These are phyloP conservation scores for Cryphonectria carpinicola DNA, from an alignment of 2,329 filamentous ascomycete genomes.

Conservation along the genomic window DNA sequence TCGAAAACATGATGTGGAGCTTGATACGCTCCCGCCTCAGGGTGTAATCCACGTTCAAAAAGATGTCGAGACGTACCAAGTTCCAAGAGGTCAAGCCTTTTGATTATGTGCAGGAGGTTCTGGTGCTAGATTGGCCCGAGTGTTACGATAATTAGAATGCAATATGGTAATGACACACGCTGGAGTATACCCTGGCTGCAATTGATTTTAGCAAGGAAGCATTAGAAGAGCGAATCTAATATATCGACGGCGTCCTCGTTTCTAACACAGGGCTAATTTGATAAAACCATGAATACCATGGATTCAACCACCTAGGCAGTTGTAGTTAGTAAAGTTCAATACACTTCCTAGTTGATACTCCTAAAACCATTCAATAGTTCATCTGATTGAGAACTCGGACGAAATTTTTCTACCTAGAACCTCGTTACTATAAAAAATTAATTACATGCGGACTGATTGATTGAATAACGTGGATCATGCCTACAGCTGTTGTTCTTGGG, in stretches of 20 bases:
- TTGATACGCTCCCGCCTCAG: neutral
- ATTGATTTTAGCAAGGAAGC: too few relatives aligned
- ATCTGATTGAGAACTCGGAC: neutral
- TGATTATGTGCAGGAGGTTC: neutral
- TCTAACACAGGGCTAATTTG: too few relatives aligned
- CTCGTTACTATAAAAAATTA: neutral
- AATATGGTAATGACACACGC: neutral
- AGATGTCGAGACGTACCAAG: conserved; percentile 10
- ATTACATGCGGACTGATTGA: neutral
- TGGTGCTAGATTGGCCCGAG: neutral
- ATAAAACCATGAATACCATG: too few relatives aligned
- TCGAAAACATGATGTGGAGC: neutral
- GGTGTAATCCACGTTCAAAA: neutral
- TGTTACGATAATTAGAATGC: neutral
- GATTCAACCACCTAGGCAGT: too few relatives aligned
- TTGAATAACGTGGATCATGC: neutral
- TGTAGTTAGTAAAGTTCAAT: too few relatives aligned
- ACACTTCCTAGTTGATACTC: too few relatives aligned
- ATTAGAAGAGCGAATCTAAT: too few relatives aligned
- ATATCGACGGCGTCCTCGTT: too few relatives aligned
- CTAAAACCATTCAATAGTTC: too few relatives aligned
- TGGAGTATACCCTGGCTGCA: too few relatives aligned
- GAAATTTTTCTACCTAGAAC: neutral
- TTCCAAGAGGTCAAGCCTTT: neutral
- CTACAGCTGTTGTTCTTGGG: neutral